These are phyloP conservation scores for Lachancea nothofagi DNA, from an alignment of 805 yeast species.

Conservation along the genomic window DNA sequence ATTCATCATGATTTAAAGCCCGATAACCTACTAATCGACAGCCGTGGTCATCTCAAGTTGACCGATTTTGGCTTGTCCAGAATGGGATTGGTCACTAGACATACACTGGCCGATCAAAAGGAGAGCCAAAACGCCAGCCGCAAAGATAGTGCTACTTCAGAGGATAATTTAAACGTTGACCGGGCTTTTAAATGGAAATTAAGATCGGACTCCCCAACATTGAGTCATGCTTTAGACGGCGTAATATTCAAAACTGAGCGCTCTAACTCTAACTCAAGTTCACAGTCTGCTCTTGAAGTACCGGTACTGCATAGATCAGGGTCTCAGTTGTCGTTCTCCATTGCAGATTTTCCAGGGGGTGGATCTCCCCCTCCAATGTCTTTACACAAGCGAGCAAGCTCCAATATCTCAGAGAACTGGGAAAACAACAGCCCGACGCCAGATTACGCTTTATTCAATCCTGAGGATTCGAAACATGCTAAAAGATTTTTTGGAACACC, in stretches of 20 bases:
- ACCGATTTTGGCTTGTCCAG: constrained; percentile 94
- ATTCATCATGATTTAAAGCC: constrained; percentile 96
- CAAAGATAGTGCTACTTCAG: constrained; percentile 8
- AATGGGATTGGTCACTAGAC: constrained; percentile 83
- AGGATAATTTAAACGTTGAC: constrained; percentile 6
- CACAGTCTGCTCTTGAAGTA: constrained; percentile 19
- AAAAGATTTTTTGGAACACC: constrained; percentile 93
- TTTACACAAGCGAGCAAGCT: constrained; percentile 32
- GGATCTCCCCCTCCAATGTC: constrained; percentile 25
- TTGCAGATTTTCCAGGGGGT: constrained; percentile 26
- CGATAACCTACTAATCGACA: constrained; percentile 83
- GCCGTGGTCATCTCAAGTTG: constrained; percentile 80
- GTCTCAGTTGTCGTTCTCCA: constrained; percentile 28
- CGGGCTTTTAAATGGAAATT: constrained; percentile 8
- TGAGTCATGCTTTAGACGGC: constrained; percentile 1
- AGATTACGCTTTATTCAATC: constrained; percentile 68
- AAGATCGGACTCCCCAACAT: constrained; percentile 5
- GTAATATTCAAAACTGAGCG: constrained; percentile 10
- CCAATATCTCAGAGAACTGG: constrained; percentile 26
- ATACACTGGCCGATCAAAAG: constrained; percentile 33
- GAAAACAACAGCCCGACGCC: constrained; percentile 15
- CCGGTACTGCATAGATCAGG: constrained; percentile 27
- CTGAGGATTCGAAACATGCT: constrained; percentile 47
- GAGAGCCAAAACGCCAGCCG: constrained; percentile 4
- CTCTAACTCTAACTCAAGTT: constrained; percentile 17